phyloP scores from a whole-genome alignment of 2,329 filamentous ascomycete genomes.

The Fonsecaea monophora region DNA sequence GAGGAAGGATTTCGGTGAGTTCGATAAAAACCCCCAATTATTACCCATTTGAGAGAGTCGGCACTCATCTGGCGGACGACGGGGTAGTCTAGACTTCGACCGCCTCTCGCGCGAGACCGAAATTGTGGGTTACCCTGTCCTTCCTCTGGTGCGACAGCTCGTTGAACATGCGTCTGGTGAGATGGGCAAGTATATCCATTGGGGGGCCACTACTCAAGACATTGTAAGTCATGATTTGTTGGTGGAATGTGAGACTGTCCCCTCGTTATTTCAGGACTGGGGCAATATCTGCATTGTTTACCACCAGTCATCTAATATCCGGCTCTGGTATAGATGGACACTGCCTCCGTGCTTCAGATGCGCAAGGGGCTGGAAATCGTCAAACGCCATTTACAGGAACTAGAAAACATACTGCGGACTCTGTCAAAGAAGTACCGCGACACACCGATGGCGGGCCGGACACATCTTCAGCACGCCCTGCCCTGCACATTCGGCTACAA shows the following conservation, averaged over 20 bases:
- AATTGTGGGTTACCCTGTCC: conserved; percentile 42
- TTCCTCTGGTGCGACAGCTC: conserved; percentile 41
- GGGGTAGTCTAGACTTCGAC: conserved; percentile 26
- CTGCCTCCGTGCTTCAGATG: conserved; percentile 61
- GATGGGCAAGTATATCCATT: conserved; percentile 60
- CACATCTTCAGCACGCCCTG: conserved; percentile 64
- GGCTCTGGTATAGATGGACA: conserved; percentile 53
- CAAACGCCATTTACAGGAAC: conserved; percentile 52
- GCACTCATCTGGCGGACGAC: neutral
- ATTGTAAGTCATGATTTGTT: conserved; percentile 44
- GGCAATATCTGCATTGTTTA: neutral
- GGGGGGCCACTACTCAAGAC: conserved; percentile 66
- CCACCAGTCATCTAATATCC: neutral
- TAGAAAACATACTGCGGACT: conserved; percentile 52
- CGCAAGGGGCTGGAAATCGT: conserved; percentile 58
- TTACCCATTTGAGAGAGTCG: too few relatives aligned
- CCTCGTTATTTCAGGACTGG: neutral
- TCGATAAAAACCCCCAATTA: neutral
- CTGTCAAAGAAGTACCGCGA: conserved; percentile 58
- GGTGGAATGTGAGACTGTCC: neutral
- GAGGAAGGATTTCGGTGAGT: conserved; percentile 34
- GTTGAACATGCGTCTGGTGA: conserved; percentile 36
- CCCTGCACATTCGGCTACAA: conserved; percentile 66
- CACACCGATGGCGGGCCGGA: conserved; percentile 64
- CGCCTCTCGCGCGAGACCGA: conserved; percentile 41